Conservation (phyloP, 768 basidiomycete species). For the Tylopilus vinaceipallidus region DNA sequence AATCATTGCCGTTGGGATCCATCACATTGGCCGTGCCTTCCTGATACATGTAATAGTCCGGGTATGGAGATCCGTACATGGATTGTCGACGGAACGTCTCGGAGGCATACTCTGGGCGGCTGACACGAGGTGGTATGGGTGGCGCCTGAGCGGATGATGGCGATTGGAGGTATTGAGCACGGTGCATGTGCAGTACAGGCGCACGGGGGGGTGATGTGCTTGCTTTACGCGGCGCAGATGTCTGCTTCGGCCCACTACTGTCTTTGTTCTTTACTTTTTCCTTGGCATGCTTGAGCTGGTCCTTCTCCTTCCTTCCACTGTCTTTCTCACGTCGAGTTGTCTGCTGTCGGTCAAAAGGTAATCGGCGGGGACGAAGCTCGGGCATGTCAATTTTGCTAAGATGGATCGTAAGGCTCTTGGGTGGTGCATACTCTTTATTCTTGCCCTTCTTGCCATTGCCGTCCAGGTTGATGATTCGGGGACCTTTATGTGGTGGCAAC, state of each 20-base stretch:
- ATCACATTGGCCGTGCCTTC: background rate
- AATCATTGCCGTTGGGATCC: background rate
- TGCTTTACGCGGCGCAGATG: background rate
- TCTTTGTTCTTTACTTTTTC: conserved; percentile 41
- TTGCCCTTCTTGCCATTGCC: conserved; percentile 46
- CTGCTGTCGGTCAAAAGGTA: background rate
- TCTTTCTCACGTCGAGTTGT: background rate
- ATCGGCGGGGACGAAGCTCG: conserved; percentile 47
- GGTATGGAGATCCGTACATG: conserved; percentile 13
- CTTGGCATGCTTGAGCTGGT: conserved; percentile 21
- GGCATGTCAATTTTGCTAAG: conserved; percentile 88
- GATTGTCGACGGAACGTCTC: conserved; percentile 16
- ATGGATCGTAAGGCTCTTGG: conserved; percentile 66
- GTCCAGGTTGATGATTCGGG: conserved; percentile 61
- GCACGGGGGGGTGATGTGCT: conserved; percentile 14
- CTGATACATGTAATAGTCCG: conserved; percentile 1
- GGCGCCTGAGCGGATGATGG: background rate
- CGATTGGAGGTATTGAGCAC: conserved; percentile 9
- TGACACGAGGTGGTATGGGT: conserved; percentile 6
- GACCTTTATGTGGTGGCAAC: conserved; percentile 44
- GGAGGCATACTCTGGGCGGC: background rate
- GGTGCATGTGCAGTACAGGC: conserved; percentile 15
- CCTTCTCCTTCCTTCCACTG: conserved; percentile 11
- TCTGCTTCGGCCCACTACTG: conserved; percentile 12
- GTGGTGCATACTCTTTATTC: conserved; percentile 59